Evolutionary conservation across 1,139 yeast species (phyloP).

Genomic region (Geotrichum carabidarum): DNA sequence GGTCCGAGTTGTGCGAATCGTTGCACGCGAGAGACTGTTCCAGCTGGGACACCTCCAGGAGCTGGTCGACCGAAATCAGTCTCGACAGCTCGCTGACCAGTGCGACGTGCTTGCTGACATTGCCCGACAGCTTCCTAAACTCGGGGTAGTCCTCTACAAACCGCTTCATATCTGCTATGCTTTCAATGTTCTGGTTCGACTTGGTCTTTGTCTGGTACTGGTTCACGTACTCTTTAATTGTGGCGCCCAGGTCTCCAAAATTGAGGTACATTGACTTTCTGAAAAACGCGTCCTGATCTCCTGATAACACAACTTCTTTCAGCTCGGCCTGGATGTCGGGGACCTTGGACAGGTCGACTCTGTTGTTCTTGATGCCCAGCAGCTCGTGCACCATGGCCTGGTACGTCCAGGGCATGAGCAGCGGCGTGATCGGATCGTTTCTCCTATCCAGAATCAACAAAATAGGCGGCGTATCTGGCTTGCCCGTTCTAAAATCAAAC

Average conservation of each 20-base stretch:
- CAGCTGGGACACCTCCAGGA: conserved; percentile 84
- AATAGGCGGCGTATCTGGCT: conserved; percentile 64
- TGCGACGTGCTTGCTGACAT: conserved; percentile 90
- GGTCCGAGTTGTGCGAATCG: conserved; percentile 50
- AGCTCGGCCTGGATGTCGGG: conserved; percentile 47
- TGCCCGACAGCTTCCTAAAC: conserved; percentile 77
- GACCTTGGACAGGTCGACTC: conserved; percentile 57
- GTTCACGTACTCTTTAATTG: conserved; percentile 78
- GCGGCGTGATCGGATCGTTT: conserved; percentile 88
- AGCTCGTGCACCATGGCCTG: conserved; percentile 96
- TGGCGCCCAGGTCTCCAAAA: conserved; percentile 91
- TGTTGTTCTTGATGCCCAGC: conserved; percentile 72
- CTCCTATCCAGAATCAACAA: conserved; percentile 76
- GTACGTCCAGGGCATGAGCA: conserved; percentile 93
- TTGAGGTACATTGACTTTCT: conserved; percentile 77
- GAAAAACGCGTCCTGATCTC: conserved; percentile 71
- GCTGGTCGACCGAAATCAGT: conserved; percentile 52
- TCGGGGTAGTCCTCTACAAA: conserved; percentile 92
- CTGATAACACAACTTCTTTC: conserved; percentile 56
- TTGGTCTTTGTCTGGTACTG: conserved; percentile 78
- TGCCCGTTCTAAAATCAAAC: conserved; percentile 54
- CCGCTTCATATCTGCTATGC: conserved; percentile 81
- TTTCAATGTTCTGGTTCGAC: conserved; percentile 61
- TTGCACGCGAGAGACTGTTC: conserved; percentile 81
- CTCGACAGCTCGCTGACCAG: conserved; percentile 77